These are phyloP conservation scores for Magnaporthales sp. DNA, from an alignment of 2,329 filamentous ascomycete genomes.

Conservation along the genomic window DNA sequence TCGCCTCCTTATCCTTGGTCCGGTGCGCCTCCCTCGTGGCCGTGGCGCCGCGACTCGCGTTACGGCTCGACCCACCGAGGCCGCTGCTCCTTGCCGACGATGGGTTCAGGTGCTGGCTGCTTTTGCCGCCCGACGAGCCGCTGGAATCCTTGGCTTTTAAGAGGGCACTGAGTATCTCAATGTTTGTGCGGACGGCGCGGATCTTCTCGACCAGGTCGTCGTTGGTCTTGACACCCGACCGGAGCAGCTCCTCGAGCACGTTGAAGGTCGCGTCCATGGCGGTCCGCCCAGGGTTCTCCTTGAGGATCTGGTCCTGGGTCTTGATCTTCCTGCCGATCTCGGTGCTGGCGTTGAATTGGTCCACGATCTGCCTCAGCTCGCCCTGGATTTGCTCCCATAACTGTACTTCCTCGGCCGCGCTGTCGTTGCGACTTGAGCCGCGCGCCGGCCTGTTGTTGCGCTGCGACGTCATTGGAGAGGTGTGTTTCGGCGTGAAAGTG, in stretches of 20 bases:
- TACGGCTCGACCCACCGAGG: conserved; percentile 9
- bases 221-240: conserved; percentile 18
- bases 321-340: conserved; percentile 26
- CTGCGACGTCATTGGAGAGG: conserved; percentile 11
- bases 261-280: conserved; percentile 19
- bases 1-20: conserved; percentile 20
- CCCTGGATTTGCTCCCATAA: conserved; percentile 31
- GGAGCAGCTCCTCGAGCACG: conserved; percentile 18
- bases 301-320: conserved; percentile 29
- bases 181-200: conserved; percentile 24
- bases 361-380: conserved; percentile 23
- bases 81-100: conserved; percentile 11
- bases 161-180: conserved; percentile 29
- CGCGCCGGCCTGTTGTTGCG: conserved; percentile 19
- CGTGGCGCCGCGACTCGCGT: conserved; percentile 14
- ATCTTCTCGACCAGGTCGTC: conserved; percentile 26
- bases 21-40: conserved; percentile 20
- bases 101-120: background rate
- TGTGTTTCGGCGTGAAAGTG: background rate
- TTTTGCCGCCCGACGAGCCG: background rate
- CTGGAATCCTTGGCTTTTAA: conserved; percentile 28
- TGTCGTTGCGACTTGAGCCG: conserved; percentile 27
- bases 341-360: conserved; percentile 30
- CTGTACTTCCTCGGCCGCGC: conserved; percentile 31
- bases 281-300: conserved; percentile 21